Evolutionary conservation across 257 asterid species (phyloP).

Genomic region (Nicotiana noctiflora): DNA sequence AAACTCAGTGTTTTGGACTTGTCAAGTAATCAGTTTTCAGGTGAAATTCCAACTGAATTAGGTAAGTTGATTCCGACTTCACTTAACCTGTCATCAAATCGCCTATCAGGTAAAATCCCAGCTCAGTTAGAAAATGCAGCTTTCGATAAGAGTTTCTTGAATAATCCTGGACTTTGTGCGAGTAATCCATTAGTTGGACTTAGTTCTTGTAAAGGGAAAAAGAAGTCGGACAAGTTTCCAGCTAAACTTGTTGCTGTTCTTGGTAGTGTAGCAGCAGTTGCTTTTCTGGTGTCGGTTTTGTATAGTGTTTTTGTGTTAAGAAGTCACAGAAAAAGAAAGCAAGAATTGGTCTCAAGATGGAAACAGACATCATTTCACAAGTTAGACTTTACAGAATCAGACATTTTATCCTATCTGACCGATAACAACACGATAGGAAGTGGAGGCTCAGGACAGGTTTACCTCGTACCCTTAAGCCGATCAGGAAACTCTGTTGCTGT

Average conservation of each 20-base stretch:
- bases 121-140: slow-evolving; percentile 40
- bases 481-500: slow-evolving; percentile 60
- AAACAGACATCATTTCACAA: slow-evolving; percentile 71
- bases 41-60: slow-evolving; percentile 52
- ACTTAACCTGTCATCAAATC: slow-evolving; percentile 69
- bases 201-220: slow-evolving; percentile 23
- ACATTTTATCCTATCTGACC: slow-evolving; percentile 41
- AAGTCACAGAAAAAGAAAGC: slow-evolving; percentile 35
- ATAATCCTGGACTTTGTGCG: slow-evolving; percentile 61
- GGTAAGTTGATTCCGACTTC: slow-evolving; percentile 23
- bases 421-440: slow-evolving; percentile 58
- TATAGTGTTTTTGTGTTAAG: slow-evolving; percentile 38
- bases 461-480: slow-evolving; percentile 45
- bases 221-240: slow-evolving; percentile 23
- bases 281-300: slow-evolving; percentile 29
- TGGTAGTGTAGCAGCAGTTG: slow-evolving; percentile 45
- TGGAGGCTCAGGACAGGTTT: slow-evolving; percentile 85
- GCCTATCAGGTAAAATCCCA: slow-evolving; percentile 62
- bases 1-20: slow-evolving; percentile 51
- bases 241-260: slow-evolving; percentile 47
- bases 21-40: slow-evolving; percentile 61
- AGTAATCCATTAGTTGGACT: slow-evolving; percentile 38
- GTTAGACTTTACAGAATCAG: slow-evolving; percentile 56
- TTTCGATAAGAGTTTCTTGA: slow-evolving; percentile 50
- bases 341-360: slow-evolving; percentile 41